Base-by-base conservation (phyloP, 78 protist species). In the Mantamonas sphyraenae region DNA sequence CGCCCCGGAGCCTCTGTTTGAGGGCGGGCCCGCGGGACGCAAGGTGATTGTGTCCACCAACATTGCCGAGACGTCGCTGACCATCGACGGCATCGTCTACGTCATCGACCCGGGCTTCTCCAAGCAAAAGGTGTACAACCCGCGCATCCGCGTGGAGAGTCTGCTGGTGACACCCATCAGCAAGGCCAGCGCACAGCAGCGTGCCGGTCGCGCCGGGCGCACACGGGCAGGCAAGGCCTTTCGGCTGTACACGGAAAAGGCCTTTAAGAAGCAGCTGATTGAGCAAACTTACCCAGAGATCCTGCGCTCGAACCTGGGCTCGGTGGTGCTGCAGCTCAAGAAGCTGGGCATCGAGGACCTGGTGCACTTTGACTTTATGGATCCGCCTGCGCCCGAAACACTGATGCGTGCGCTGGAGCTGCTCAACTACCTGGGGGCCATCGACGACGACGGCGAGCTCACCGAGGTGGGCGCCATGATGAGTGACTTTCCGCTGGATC, bases 161-260 rank as follows among this genome's bases (percentile, higher is more conserved):
- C 81, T 96, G 14, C 79, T 95, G 47, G 95, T 93, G 31, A 71
- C 97, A 0, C 96, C 99, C 9, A 97, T 98, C 63, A 95, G 98
- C 8, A 63, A 87, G 43, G 99, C 99, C 0, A 17, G 76, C 8
- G 99, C 99, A 2, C 79, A 94, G 60, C 99, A 98, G 85, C 87
- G 99, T 5, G 96, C 98, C 9, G 99, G 99, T 33, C 96, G 99
- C 40, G 99, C 98, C 35, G 99, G 99, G 14, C 92, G 99, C 17
- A 97, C 98, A 12, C 63, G 81, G 47, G 95, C 99, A 0, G 99
- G 99, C 34, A 96, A 55, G 8, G 60, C 64, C 67, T 81, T 73
- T 72, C 86, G 95, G 28, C 61, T 93, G 67, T 91, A 87, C 91
- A 86, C 97, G 12, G 96, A 93, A 59, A 35, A 63, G n/a, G 60